Percentiles rank a stretch among this genome's conserved stretches.
phyloP scores from a whole-genome alignment of 2,329 filamentous ascomycete genomes.

The Aspergillus vadensis region DNA sequence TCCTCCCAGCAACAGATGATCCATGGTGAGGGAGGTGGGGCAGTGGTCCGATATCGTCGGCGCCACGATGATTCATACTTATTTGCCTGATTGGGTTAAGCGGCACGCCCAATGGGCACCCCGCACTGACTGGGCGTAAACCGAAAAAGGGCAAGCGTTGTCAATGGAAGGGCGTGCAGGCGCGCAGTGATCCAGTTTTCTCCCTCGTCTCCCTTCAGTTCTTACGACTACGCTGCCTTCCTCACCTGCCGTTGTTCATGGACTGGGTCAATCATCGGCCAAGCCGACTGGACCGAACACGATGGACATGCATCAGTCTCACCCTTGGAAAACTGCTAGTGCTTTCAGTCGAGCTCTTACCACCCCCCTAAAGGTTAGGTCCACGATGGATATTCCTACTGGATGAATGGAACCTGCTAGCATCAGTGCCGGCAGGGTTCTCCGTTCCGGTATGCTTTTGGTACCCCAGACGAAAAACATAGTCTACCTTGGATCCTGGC shows the following conservation, averaged over 20 bases:
- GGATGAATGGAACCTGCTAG: not conserved
- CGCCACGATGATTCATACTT: constrained; percentile 2
- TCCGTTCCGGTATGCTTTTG: constrained; percentile 4
- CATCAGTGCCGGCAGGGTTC: not conserved
- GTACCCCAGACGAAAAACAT: constrained; percentile 12
- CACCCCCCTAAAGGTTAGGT: not conserved
- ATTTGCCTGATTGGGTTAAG: not conserved
- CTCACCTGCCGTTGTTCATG: not conserved
- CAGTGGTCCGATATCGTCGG: constrained; percentile 3
- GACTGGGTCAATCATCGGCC: not conserved
- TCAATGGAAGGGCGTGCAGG: constrained; percentile 9
- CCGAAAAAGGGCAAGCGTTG: not conserved
- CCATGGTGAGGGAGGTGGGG: not conserved
- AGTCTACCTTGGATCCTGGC: constrained; percentile 8
- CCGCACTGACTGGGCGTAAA: not conserved
- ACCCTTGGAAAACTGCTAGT: not conserved
- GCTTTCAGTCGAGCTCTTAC: not conserved
- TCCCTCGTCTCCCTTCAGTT: not conserved
- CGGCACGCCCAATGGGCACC: not conserved
- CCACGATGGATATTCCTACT: not conserved
- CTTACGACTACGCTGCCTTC: constrained; percentile 3
- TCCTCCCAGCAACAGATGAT: not conserved
- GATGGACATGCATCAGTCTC: constrained; percentile 1
- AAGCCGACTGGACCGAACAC: not conserved
- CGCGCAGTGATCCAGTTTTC: constrained; percentile 5